A percentile compares a stretch with the other conserved stretches of the same genome.
These are phyloP conservation scores for Aspergillus tamarii DNA, from an alignment of 2,329 filamentous ascomycete genomes.

Conservation along the genomic window DNA sequence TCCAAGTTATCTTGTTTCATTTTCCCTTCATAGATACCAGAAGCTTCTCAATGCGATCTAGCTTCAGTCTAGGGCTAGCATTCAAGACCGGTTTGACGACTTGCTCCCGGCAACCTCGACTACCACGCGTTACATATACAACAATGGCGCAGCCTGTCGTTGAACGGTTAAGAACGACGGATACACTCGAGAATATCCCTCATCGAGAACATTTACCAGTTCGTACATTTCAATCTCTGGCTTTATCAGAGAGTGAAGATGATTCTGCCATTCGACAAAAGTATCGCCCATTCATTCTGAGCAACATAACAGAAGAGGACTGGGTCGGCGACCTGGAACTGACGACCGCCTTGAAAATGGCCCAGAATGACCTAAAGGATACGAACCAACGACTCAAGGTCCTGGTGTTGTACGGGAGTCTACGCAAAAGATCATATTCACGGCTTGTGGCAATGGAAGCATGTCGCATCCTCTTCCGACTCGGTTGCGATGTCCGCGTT, in stretches of 20 bases:
- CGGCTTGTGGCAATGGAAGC: conserved; percentile 63
- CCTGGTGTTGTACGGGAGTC: conserved; percentile 64
- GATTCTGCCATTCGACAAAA: conserved; percentile 48
- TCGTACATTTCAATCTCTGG: background rate
- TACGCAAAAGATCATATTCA: conserved; percentile 62
- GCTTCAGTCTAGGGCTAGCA: no score
- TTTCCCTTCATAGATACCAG: no score
- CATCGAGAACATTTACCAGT: background rate
- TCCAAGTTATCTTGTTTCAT: no score
- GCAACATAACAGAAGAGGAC: conserved; percentile 46
- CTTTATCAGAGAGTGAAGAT: conserved; percentile 47
- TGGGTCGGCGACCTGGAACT: conserved; percentile 63
- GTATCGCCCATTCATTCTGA: conserved; percentile 62
- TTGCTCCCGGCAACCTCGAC: no score
- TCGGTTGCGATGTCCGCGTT: conserved; percentile 68
- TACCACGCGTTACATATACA: background rate
- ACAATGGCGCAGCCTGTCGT: background rate
- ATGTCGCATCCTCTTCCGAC: conserved; percentile 62
- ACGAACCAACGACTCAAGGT: conserved; percentile 55
- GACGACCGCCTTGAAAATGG: conserved; percentile 55
- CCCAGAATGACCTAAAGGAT: conserved; percentile 49
- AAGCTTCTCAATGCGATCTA: no score
- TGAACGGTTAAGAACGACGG: background rate
- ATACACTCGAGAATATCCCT: background rate
- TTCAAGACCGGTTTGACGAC: no score